These are phyloP conservation scores for Neurospora sp. DNA, from an alignment of 495 filamentous ascomycete genomes.

Conservation along the genomic window DNA sequence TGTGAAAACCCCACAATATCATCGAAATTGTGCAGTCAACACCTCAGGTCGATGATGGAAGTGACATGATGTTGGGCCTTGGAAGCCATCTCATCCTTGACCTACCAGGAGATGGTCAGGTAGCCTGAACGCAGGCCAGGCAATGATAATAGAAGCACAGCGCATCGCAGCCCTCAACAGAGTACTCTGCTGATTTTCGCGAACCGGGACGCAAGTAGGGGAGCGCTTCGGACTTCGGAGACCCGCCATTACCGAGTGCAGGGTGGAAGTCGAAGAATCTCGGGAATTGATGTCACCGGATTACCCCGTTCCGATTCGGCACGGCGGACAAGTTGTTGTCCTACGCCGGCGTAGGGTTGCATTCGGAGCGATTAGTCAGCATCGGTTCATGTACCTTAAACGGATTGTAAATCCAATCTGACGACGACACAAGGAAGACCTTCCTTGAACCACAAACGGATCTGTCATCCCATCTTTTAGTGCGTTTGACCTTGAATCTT, in stretches of 20 bases:
- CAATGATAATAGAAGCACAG: background rate
- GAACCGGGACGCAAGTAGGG: background rate
- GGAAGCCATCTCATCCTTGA: too few relatives aligned
- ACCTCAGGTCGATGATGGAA: background rate
- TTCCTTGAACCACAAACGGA: background rate
- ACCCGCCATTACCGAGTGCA: background rate
- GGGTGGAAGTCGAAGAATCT: background rate
- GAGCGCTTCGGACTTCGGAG: background rate
- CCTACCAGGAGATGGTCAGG: background rate
- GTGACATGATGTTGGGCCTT: too few relatives aligned
- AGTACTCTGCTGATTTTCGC: background rate
- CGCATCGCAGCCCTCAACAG: background rate
- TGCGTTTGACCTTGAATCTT: background rate
- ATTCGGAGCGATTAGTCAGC: background rate
- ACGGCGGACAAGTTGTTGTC: background rate
- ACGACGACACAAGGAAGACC: background rate
- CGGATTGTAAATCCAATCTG: background rate
- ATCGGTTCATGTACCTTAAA: background rate
- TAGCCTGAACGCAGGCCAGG: background rate
- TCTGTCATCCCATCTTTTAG: background rate
- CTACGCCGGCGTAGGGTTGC: background rate
- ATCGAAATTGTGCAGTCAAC: background rate
- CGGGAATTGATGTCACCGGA: background rate
- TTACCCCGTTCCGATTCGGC: background rate
- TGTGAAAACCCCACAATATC: background rate